Percentiles rank a stretch among this genome's conserved stretches.
These are phyloP conservation scores for Aspergillus piperis DNA, from an alignment of 2,329 filamentous ascomycete species.

Conservation along the genomic window DNA sequence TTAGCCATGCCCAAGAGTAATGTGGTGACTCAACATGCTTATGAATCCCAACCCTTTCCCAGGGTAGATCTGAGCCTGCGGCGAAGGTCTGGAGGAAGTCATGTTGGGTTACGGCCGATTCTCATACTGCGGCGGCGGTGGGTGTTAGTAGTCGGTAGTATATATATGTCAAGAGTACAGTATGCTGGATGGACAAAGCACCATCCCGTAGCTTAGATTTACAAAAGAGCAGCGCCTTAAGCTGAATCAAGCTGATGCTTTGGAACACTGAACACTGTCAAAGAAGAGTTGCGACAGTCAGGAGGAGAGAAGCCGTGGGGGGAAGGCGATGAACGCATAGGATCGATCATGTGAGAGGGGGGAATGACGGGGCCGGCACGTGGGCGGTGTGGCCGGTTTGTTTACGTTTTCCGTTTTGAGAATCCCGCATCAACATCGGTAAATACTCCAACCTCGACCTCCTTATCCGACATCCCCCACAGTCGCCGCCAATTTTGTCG, in stretches of 20 bases:
- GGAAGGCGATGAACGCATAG: conserved; percentile 19
- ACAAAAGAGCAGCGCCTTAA: neutral
- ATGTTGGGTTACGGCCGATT: conserved; percentile 28
- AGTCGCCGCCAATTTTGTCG: conserved; percentile 3
- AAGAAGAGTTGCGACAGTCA: neutral
- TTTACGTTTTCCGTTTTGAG: conserved; percentile 35
- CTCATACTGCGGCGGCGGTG: conserved; percentile 15
- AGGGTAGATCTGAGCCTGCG: conserved; percentile 63
- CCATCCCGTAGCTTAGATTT: neutral
- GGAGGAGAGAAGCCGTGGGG: neutral
- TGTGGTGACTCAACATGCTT: conserved; percentile 38
- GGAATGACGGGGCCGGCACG: conserved; percentile 23
- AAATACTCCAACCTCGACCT: neutral
- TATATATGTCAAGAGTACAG: neutral
- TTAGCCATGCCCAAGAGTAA: conserved; percentile 25
- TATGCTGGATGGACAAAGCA: neutral
- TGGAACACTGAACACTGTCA: neutral
- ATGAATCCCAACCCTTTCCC: conserved; percentile 67
- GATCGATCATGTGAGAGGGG: conserved; percentile 30
- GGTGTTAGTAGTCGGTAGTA: neutral
- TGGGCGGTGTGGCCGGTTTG: conserved; percentile 26
- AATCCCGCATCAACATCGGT: conserved; percentile 18
- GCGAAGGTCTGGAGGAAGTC: conserved; percentile 35
- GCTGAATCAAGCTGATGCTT: neutral
- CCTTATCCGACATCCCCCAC: conserved; percentile 2